These are phyloP conservation scores for Myriosclerotinia curreyana DNA, from an alignment of 2,329 filamentous ascomycete species.

Conservation along the genomic window DNA sequence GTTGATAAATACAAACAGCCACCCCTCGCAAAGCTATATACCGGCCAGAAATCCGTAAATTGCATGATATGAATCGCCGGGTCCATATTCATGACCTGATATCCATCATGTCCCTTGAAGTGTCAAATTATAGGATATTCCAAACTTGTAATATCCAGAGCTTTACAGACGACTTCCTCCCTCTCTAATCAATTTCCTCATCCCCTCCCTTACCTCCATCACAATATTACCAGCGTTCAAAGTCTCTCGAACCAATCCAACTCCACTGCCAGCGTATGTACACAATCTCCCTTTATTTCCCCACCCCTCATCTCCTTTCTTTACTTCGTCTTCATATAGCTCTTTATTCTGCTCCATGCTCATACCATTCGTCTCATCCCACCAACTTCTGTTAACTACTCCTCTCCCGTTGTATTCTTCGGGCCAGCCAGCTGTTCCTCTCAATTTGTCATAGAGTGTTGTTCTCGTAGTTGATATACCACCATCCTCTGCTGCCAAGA, in stretches of 20 bases:
- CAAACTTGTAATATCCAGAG: background rate
- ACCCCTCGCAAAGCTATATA: too few species aligned
- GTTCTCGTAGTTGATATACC: slow-evolving; percentile 50
- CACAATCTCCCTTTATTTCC: slow-evolving; percentile 53
- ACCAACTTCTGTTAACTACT: slow-evolving; percentile 53
- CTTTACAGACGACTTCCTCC: slow-evolving; percentile 18
- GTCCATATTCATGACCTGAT: background rate
- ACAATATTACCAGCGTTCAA: slow-evolving; percentile 53
- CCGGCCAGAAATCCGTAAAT: too few species aligned
- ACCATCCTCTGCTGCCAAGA: slow-evolving; percentile 49
- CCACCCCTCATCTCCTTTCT: slow-evolving; percentile 51
- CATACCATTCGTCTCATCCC: slow-evolving; percentile 43
- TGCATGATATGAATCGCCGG: too few species aligned
- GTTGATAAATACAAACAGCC: too few species aligned
- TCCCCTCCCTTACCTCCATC: slow-evolving; percentile 10
- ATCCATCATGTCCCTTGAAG: background rate
- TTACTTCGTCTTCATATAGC: slow-evolving; percentile 46
- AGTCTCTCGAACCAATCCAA: slow-evolving; percentile 55
- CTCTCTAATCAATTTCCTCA: slow-evolving; percentile 11
- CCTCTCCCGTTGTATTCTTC: slow-evolving; percentile 55
- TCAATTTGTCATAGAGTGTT: slow-evolving; percentile 50
- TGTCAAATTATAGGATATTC: background rate
- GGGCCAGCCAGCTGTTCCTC: slow-evolving; percentile 59
- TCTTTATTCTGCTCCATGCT: slow-evolving; percentile 43
- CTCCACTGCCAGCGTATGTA: slow-evolving; percentile 60